Base-by-base conservation (phyloP, 805 yeast species). In the Limtongia smithiae region DNA sequence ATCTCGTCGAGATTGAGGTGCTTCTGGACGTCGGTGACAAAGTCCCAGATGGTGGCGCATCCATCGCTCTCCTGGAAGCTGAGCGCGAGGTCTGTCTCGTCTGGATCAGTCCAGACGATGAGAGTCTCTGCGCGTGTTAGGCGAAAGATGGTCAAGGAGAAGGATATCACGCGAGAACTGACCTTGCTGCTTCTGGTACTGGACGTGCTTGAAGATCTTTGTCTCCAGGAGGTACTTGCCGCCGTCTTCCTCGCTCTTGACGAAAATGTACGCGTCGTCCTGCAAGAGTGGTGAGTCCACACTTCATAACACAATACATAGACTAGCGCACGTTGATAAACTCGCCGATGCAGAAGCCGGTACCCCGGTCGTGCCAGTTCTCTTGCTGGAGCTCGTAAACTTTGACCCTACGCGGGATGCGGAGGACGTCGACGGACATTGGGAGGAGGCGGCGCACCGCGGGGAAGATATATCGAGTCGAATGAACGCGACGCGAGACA, bases 51-150 rank as follows among this genome's bases (percentile, higher is more conserved):
- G 5, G 81, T 78, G 11, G 85, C 78, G 66, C 98, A 91, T 0
- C 97, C 97, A 39, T 83, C 84, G 31, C 86, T 81, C 61, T 89
- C 97, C 66, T 91, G 96, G 66, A 91, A 91, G 39, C 94, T 84
- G 21, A 91, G 72, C 1, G 97, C 97, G 55, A 87, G 79, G 41
- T 60, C 63, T 3, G 51, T 46, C 14, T 50, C 62, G 65, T 88
- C 95, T 2, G 69, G 61, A 62, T 87, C 96, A 8, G 94, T 85
- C 97, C 97, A 91, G 18, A 91, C 96, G 8, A 91, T 87, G 41
- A 91, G 71, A 0, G 97, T 89, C 50, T 89, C 97, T 57, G 35
- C 11, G 6, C n/a, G 24, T 35, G 14, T 4, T 11, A n/a, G n/a
- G 28, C 28, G 44, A 28, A 14, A 31, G 15, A 21, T 21, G 14